Conservation (phyloP, 2,329 filamentous ascomycete species). For the Xylaria arbuscula region DNA sequence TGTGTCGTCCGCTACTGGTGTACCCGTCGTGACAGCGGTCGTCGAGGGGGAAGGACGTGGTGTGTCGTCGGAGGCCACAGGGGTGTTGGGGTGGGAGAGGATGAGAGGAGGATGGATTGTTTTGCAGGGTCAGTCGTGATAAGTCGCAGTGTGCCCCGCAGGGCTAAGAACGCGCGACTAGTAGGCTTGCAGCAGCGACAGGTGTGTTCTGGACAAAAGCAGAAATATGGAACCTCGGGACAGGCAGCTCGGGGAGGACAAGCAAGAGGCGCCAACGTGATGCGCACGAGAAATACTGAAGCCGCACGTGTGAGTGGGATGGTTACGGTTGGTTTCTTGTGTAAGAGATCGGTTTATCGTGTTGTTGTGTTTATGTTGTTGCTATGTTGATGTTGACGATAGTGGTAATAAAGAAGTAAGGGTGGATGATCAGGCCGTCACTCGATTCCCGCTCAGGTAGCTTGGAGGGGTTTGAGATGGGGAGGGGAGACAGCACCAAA, state of each 20-base stretch:
- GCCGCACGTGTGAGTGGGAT: background rate
- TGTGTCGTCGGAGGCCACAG: slow-evolving; percentile 3
- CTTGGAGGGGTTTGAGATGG: slow-evolving; percentile 23
- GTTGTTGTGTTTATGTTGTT: no score
- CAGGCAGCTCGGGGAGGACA: background rate
- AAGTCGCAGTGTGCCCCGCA: slow-evolving; percentile 34
- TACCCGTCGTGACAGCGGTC: slow-evolving; percentile 12
- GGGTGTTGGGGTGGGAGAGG: background rate
- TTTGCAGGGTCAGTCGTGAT: slow-evolving; percentile 21
- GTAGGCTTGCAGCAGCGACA: slow-evolving; percentile 27
- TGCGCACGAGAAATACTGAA: background rate
- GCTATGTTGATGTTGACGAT: background rate
- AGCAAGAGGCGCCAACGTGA: background rate
- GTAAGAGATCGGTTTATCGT: no score
- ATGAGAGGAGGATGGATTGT: slow-evolving; percentile 13
- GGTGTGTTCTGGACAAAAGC: slow-evolving; percentile 3
- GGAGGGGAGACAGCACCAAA: slow-evolving; percentile 1
- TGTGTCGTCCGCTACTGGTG: slow-evolving; percentile 26
- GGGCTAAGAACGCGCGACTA: slow-evolving; percentile 38
- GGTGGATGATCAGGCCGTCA: slow-evolving; percentile 9
- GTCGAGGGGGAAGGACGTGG: slow-evolving; percentile 10
- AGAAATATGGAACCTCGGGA: slow-evolving; percentile 1
- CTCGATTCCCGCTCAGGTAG: background rate
- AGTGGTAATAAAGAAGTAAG: background rate
- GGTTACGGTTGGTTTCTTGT: no score